Percentiles rank a stretch among this genome's conserved stretches.
Evolutionary conservation across 345 rosid genomes (phyloP).

Genomic region (Adansonia digitata): DNA sequence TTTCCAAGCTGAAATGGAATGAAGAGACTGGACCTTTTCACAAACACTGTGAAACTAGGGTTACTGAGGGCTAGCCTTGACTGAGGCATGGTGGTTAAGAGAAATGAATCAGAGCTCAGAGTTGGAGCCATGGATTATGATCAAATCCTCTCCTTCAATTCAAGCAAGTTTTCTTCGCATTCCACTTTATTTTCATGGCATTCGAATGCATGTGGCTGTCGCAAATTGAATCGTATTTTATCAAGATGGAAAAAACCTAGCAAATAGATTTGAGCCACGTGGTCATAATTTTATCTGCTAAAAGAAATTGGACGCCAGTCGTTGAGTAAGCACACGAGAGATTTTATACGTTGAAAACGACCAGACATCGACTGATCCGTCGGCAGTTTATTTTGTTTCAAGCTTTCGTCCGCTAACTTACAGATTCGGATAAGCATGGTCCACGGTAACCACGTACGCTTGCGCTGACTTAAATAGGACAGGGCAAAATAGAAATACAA

Average conservation of each 20-base stretch:
- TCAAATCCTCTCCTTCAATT: slow-evolving; percentile 21
- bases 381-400: background rate
- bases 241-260: slow-evolving; percentile 31
- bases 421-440: too few relatives aligned
- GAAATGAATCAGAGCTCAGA: slow-evolving; percentile 65
- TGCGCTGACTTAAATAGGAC: too few relatives aligned
- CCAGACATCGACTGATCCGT: background rate
- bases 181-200: background rate
- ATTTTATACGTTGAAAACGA: background rate
- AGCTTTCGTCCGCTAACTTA: too few relatives aligned
- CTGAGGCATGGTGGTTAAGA: slow-evolving; percentile 39
- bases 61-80: slow-evolving; percentile 31
- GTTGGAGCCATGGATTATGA: slow-evolving; percentile 44
- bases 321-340: background rate
- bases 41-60: slow-evolving; percentile 39
- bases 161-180: slow-evolving; percentile 10
- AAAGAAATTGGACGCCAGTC: background rate
- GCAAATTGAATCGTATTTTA: slow-evolving; percentile 20
- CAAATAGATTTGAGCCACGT: slow-evolving; percentile 52
- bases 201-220: slow-evolving; percentile 10
- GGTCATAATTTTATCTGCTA: slow-evolving; percentile 26
- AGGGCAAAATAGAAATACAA: too few relatives aligned
- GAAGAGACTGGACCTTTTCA: slow-evolving; percentile 48
- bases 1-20: slow-evolving; percentile 47
- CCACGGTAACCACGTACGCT: too few relatives aligned